Percentiles rank a stretch among this genome's conserved stretches.
Evolutionary conservation across 2,329 filamentous ascomycete species (phyloP).

Genomic region (Pseudonectria foliicola): DNA sequence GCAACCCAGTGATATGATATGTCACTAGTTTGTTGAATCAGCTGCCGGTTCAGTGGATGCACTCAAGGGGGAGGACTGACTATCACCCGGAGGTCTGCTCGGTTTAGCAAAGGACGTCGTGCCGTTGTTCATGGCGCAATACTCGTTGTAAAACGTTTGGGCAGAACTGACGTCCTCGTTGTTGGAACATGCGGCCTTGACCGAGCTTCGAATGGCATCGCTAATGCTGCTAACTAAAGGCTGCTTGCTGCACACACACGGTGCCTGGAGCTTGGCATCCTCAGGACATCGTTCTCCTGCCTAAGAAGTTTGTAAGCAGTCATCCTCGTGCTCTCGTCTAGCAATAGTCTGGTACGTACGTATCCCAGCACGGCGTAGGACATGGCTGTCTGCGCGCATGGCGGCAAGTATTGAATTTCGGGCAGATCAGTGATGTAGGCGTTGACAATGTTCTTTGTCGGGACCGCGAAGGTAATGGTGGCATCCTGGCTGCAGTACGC

Average conservation of each 20-base stretch:
- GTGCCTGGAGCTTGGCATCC: conserved; percentile 36
- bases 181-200: conserved; percentile 38
- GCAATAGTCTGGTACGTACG: conserved; percentile 10
- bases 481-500: conserved; percentile 42
- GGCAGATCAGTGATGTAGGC: conserved; percentile 45
- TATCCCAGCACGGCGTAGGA: conserved; percentile 25
- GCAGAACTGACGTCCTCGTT: conserved; percentile 40
- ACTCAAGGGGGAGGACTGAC: conserved; percentile 25
- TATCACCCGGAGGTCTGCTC: conserved; percentile 42
- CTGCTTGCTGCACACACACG: conserved; percentile 46
- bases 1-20: conserved; percentile 47
- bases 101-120: conserved; percentile 42
- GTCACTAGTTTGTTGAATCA: conserved; percentile 31
- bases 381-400: conserved; percentile 28
- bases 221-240: conserved; percentile 39
- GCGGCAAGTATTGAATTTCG: conserved; percentile 30
- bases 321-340: neutral
- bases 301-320: conserved; percentile 7
- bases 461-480: conserved; percentile 33
- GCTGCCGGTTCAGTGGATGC: neutral
- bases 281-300: conserved; percentile 27
- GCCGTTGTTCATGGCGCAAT: conserved; percentile 43
- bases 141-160: conserved; percentile 42
- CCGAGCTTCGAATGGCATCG: conserved; percentile 34
- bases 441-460: conserved; percentile 33